These are phyloP conservation scores for Salvia splendens DNA, from an alignment of 257 asterid species.

Conservation along the genomic window DNA sequence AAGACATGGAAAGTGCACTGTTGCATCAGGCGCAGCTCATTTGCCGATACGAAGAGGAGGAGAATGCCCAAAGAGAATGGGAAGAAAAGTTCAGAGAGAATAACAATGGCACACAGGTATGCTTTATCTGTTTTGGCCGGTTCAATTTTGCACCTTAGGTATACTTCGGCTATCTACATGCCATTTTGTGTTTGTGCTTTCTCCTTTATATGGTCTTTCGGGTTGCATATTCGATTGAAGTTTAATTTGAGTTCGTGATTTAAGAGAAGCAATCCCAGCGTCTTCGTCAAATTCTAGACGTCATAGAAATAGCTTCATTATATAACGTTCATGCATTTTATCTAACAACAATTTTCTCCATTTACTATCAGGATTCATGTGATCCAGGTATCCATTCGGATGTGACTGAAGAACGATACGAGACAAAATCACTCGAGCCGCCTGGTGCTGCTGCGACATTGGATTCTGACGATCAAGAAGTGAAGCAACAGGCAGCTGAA, in stretches of 20 bases:
- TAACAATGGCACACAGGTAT: slow-evolving; percentile 61
- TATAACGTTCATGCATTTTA: background rate
- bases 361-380: slow-evolving; percentile 59
- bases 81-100: slow-evolving; percentile 80
- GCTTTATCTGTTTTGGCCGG: slow-evolving; percentile 20
- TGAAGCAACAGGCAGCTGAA: slow-evolving; percentile 29
- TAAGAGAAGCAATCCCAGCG: background rate
- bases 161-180: slow-evolving; percentile 2
- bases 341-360: slow-evolving; percentile 6
- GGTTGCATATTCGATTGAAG: background rate
- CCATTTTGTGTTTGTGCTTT: background rate
- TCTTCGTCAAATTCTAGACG: background rate
- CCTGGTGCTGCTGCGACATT: slow-evolving; percentile 28
- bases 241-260: background rate
- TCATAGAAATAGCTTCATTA: background rate
- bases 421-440: slow-evolving; percentile 46
- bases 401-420: slow-evolving; percentile 74
- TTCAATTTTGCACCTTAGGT: slow-evolving; percentile 7
- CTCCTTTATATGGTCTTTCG: background rate
- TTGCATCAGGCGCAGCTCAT: slow-evolving; percentile 60
- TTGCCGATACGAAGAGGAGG: slow-evolving; percentile 67
- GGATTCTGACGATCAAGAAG: slow-evolving; percentile 35
- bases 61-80: slow-evolving; percentile 87
- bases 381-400: slow-evolving; percentile 84
- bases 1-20: slow-evolving; percentile 63